Evolutionary conservation across 202 grass and related monocot species (phyloP).

Genomic region (Setaria viridis): DNA sequence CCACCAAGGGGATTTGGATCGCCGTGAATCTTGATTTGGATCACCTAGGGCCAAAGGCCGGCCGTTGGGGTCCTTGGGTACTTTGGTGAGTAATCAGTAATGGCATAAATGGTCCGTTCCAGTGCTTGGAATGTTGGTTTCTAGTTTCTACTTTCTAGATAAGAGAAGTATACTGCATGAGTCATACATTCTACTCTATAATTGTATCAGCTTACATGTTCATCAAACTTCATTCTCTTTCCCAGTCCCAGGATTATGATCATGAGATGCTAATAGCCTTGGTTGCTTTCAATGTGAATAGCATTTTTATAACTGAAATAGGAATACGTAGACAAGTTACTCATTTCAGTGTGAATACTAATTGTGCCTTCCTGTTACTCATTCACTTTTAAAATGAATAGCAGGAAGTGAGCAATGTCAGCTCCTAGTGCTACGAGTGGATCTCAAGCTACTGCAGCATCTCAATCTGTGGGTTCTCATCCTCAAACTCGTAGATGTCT

Average conservation of each 20-base stretch:
- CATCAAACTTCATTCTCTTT: background rate
- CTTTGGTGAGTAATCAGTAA: constrained; percentile 64
- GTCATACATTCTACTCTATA: background rate
- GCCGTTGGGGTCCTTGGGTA: constrained; percentile 18
- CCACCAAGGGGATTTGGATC: too few species aligned
- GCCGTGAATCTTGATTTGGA: too few species aligned
- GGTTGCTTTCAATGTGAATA: background rate
- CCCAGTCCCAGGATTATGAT: background rate
- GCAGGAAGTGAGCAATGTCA: too few species aligned
- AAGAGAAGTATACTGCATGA: background rate
- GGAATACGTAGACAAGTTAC: background rate
- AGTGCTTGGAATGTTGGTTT: constrained; percentile 15
- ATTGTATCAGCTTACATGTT: constrained; percentile 8
- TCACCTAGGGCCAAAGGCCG: too few species aligned
- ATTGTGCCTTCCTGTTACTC: too few species aligned
- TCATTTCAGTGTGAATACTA: too few species aligned
- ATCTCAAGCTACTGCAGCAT: too few species aligned
- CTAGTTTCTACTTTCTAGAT: background rate
- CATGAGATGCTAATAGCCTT: background rate
- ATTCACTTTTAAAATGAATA: too few species aligned
- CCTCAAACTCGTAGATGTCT: too few species aligned
- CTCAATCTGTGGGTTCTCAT: too few species aligned
- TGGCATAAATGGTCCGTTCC: background rate
- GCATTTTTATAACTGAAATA: background rate
- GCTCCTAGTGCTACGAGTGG: too few species aligned